These are phyloP conservation scores for Ceratobasidium sp. DNA, from an alignment of 1,284 basidiomycete species.

Conservation along the genomic window DNA sequence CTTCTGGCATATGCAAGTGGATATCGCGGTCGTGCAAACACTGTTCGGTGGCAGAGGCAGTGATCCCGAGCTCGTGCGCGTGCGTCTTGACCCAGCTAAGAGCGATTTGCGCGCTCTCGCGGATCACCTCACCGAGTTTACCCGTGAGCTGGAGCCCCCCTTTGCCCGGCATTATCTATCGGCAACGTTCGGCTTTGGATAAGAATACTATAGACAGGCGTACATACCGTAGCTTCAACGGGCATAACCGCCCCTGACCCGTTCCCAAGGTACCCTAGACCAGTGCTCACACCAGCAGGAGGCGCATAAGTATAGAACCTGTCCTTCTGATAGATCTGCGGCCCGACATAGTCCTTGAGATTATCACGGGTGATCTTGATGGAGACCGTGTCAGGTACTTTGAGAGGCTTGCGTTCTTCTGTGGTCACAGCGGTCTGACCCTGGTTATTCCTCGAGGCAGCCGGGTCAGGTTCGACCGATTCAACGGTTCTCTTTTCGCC, in stretches of 20 bases:
- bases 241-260: constrained; percentile 98
- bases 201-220: background rate
- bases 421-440: constrained; percentile 76
- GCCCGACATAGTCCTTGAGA: constrained; percentile 96
- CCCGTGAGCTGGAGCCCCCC: constrained; percentile 92
- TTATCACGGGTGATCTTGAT: constrained; percentile 88
- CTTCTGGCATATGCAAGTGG: constrained; percentile 97
- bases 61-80: constrained; percentile 90
- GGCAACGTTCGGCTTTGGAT: constrained; percentile 34
- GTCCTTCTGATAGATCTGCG: constrained; percentile 96
- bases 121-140: constrained; percentile 97
- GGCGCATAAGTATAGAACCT: constrained; percentile 86
- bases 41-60: constrained; percentile 75
- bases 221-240: constrained; percentile 88
- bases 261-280: constrained; percentile 95
- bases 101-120: constrained; percentile 95
- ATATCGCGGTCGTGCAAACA: constrained; percentile 88
- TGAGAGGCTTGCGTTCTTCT: constrained; percentile 81
- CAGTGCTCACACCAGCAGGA: constrained; percentile 94
- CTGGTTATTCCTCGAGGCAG: constrained; percentile 50
- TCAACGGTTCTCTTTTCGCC: constrained; percentile 47
- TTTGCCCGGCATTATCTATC: constrained; percentile 92
- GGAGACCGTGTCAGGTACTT: constrained; percentile 83
- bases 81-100: constrained; percentile 94
- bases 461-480: constrained; percentile 39